These are phyloP conservation scores for Nematocida parisii DNA, from an alignment of 371 early-diverging fungal genomes.

Conservation along the genomic window DNA sequence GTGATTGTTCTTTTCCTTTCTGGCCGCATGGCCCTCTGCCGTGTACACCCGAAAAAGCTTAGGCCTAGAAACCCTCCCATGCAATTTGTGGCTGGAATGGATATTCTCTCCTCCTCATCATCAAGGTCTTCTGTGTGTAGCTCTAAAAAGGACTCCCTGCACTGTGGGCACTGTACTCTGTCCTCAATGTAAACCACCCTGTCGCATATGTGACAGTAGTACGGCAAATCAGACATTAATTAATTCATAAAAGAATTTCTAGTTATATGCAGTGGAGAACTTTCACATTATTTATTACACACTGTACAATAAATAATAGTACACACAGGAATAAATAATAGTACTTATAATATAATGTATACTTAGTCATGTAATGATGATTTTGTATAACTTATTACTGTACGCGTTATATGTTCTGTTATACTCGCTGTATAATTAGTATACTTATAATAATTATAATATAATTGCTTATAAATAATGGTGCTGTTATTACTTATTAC, in stretches of 20 bases:
- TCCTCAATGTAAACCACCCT: conserved; percentile 40
- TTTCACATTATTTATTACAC: not conserved
- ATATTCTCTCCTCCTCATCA: not conserved
- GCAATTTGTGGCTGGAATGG: not conserved
- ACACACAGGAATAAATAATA: not conserved
- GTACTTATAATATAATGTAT: too few species aligned
- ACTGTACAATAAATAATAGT: too few species aligned
- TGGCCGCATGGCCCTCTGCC: not conserved
- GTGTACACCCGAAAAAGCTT: not conserved
- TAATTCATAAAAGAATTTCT: conserved; percentile 45
- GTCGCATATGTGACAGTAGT: conserved; percentile 56
- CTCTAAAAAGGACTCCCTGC: conserved; percentile 40
- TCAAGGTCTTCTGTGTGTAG: conserved; percentile 26
- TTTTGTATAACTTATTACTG: too few species aligned
- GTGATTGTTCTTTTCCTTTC: conserved; percentile 6
- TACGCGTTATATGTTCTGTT: too few species aligned
- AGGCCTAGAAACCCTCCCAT: not conserved
- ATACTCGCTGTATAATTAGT: too few species aligned
- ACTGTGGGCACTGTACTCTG: conserved; percentile 39
- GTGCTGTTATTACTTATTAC: too few species aligned
- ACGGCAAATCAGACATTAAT: conserved; percentile 48
- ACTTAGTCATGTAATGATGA: too few species aligned
- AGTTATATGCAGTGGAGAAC: not conserved
- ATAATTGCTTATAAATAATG: too few species aligned
- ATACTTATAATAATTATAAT: too few species aligned